phyloP scores from a whole-genome alignment of 2,329 filamentous ascomycete species.

The Ampelomyces quisqualis region DNA sequence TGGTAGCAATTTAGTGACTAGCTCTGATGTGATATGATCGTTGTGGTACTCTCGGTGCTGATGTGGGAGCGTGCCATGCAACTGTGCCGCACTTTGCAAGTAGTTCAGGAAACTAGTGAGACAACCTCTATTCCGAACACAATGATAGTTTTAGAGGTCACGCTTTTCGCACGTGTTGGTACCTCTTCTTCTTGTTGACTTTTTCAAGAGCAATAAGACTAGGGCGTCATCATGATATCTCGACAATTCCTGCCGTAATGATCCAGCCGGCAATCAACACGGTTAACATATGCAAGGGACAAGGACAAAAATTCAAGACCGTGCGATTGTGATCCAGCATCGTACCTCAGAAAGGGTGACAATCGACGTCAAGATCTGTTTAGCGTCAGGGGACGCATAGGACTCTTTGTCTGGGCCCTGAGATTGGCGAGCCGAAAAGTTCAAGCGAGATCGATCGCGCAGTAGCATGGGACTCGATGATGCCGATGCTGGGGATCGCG shows the following conservation, averaged over 20 bases:
- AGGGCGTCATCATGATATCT: no score
- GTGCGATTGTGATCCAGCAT: not conserved
- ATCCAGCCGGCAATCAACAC: not conserved
- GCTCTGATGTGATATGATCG: slow-evolving; percentile 2
- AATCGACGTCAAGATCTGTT: slow-evolving; percentile 21
- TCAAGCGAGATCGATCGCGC: slow-evolving; percentile 24
- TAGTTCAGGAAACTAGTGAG: no score
- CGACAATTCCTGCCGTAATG: not conserved
- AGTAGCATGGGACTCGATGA: slow-evolving; percentile 21
- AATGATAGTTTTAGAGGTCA: not conserved
- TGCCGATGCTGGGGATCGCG: slow-evolving; percentile 10
- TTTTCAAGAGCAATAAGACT: no score
- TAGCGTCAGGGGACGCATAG: slow-evolving; percentile 27
- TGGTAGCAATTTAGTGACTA: not conserved
- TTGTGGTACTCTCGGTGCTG: slow-evolving; percentile 2
- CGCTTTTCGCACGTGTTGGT: not conserved
- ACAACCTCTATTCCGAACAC: no score
- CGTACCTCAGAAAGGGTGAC: slow-evolving; percentile 5
- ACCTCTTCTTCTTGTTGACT: no score
- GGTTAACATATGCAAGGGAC: slow-evolving; percentile 1
- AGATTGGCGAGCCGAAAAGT: slow-evolving; percentile 18
- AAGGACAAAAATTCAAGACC: not conserved
- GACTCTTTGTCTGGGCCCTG: slow-evolving; percentile 12
- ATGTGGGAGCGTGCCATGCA: not conserved
- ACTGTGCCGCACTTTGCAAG: no score